Conservation (phyloP, 1,139 yeast genomes). For the Sugiyamaella novakii region DNA sequence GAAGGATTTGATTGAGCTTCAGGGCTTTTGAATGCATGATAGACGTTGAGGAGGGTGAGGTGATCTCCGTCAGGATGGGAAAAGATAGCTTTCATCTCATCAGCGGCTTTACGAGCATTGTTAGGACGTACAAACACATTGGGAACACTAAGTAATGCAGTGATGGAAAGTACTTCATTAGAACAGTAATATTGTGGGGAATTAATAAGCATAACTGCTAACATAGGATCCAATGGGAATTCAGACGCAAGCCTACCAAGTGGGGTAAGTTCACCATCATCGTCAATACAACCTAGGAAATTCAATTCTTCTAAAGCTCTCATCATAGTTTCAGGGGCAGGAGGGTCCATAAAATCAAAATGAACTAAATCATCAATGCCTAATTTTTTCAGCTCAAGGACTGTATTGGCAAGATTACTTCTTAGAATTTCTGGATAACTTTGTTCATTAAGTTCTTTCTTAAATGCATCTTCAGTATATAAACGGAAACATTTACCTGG, state of each 20-base stretch:
- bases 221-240: slow-evolving; percentile 94
- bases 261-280: slow-evolving; percentile 87
- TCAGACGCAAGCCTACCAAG: slow-evolving; percentile 88
- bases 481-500: slow-evolving; percentile 97
- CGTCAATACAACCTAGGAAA: slow-evolving; percentile 84
- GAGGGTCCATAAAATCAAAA: slow-evolving; percentile 98
- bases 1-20: slow-evolving; percentile 57
- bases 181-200: slow-evolving; percentile 85
- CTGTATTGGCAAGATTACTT: slow-evolving; percentile 88
- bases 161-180: slow-evolving; percentile 83
- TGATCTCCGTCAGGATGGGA: slow-evolving; percentile 97
- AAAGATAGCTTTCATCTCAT: slow-evolving; percentile 82
- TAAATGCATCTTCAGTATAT: slow-evolving; percentile 95
- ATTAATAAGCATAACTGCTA: slow-evolving; percentile 89
- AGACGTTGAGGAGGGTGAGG: slow-evolving; percentile 84
- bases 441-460: slow-evolving; percentile 90
- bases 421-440: slow-evolving; percentile 94
- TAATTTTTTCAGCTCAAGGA: slow-evolving; percentile 85
- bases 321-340: slow-evolving; percentile 99
- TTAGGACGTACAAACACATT: slow-evolving; percentile 94
- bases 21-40: slow-evolving; percentile 70
- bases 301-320: slow-evolving; percentile 94
- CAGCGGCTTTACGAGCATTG: slow-evolving; percentile 85
- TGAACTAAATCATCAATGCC: slow-evolving; percentile 96
- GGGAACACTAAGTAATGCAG: slow-evolving; percentile 90